Percentiles rank a stretch among this genome's conserved stretches.
These are phyloP conservation scores for Abelmoschus esculentus DNA, from an alignment of 345 rosid species.

Conservation along the genomic window DNA sequence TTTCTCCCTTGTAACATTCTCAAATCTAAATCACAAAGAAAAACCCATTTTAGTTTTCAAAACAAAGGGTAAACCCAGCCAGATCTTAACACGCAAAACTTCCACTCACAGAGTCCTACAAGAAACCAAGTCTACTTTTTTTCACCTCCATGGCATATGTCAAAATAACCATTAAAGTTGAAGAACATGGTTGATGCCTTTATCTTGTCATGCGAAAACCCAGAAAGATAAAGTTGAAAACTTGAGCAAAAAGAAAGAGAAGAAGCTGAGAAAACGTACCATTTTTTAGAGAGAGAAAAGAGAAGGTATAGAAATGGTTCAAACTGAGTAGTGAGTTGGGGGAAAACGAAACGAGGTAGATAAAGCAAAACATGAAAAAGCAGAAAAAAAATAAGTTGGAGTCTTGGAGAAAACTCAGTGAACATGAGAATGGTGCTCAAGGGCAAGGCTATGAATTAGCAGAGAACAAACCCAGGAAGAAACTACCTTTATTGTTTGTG, in stretches of 20 bases:
- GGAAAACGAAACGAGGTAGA: slow-evolving; percentile 19
- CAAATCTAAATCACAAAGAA: neutral
- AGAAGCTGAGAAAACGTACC: neutral
- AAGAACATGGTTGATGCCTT: slow-evolving; percentile 4
- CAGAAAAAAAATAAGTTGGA: too few species aligned
- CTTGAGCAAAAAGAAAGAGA: neutral
- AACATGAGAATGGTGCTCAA: neutral
- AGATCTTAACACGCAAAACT: neutral
- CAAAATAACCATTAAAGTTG: neutral
- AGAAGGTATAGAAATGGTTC: slow-evolving; percentile 1
- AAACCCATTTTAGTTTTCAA: neutral
- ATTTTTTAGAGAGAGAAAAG: neutral
- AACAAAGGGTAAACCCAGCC: neutral
- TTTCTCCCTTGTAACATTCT: neutral
- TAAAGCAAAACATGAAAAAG: slow-evolving; percentile 35
- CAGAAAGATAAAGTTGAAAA: neutral
- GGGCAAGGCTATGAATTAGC: neutral
- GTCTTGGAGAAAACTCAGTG: neutral
- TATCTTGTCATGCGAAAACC: slow-evolving; percentile 17
- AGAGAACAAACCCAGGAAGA: slow-evolving; percentile 6
- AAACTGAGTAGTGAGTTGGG: neutral
- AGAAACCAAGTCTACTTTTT: neutral
- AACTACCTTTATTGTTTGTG: slow-evolving; percentile 15
- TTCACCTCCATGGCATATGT: neutral
- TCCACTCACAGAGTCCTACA: neutral